Percentiles rank a stretch among this genome's conserved stretches.
Evolutionary conservation across 306 rosid species (phyloP).

Genomic region (Comarum palustre): DNA sequence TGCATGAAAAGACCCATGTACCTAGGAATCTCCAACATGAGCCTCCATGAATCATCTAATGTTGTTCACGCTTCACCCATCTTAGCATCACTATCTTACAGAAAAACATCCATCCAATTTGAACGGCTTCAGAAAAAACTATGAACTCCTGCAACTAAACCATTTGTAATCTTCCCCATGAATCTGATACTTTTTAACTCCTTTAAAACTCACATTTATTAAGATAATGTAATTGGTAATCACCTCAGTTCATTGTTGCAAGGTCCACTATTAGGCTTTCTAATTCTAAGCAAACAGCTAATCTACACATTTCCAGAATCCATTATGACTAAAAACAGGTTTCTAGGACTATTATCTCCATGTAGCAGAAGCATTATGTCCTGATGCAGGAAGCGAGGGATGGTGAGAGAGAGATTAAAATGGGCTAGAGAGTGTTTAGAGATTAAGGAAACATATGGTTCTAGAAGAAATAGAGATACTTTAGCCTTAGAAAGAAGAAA

Average conservation of each 20-base stretch:
- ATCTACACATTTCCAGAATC: not conserved
- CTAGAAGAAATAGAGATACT: too few relatives aligned
- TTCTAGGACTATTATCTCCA: not conserved
- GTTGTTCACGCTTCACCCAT: not conserved
- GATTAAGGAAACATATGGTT: too few relatives aligned
- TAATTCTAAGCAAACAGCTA: not conserved
- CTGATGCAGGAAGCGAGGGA: too few relatives aligned
- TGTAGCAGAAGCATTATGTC: not conserved
- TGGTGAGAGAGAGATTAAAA: too few relatives aligned
- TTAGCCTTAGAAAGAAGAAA: too few relatives aligned
- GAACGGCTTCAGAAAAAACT: not conserved
- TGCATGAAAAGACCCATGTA: not conserved
- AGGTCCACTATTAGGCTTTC: not conserved
- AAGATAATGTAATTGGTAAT: not conserved
- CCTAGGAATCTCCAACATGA: not conserved
- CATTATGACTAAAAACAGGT: not conserved
- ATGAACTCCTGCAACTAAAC: not conserved
- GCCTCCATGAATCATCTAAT: not conserved
- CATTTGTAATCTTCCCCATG: not conserved
- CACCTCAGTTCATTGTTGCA: not conserved
- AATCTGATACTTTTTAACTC: not conserved
- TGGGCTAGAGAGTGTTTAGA: too few relatives aligned
- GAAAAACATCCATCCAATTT: not conserved
- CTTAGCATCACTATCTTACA: not conserved
- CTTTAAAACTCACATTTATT: not conserved